phyloP scores from a whole-genome alignment of 2,329 filamentous ascomycete genomes.

The Zymoseptoria tritici region DNA sequence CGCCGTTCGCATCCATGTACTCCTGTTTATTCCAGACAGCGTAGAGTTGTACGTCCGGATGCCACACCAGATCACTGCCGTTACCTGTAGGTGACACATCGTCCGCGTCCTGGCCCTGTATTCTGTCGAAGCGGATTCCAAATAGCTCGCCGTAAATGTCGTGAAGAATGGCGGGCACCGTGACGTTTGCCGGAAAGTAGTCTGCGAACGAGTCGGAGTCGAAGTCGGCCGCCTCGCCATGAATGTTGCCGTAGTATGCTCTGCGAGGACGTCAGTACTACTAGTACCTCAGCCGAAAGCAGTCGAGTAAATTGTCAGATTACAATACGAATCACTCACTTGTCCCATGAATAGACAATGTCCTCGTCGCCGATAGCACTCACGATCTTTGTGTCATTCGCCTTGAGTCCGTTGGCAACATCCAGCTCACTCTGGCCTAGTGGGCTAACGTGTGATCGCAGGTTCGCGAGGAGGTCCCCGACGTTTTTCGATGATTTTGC shows the following conservation, averaged over 20 bases:
- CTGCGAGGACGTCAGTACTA: not conserved
- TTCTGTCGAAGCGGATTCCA: conserved; percentile 6
- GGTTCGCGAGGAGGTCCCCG: not conserved
- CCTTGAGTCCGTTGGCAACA: not conserved
- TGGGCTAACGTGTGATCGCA: not conserved
- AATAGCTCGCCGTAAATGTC: conserved; percentile 9
- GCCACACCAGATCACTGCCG: conserved; percentile 7
- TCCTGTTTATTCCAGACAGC: conserved; percentile 6
- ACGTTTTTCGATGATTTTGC: conserved; percentile 2
- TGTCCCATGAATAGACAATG: too few relatives aligned
- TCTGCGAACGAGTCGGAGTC: not conserved
- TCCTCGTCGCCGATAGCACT: too few relatives aligned
- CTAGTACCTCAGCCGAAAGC: not conserved
- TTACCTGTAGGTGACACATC: conserved; percentile 38
- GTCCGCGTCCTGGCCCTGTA: conserved; percentile 53
- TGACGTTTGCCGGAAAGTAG: conserved; percentile 8
- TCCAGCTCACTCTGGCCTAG: not conserved
- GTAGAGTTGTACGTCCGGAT: conserved; percentile 9
- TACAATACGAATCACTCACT: too few relatives aligned
- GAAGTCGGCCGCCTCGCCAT: too few relatives aligned
- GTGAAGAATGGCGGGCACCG: conserved; percentile 1
- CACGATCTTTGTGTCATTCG: not conserved
- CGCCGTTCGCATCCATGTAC: not conserved
- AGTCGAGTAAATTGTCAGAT: too few relatives aligned
- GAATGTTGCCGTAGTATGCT: too few relatives aligned